These are phyloP conservation scores for Elymus sibiricus DNA, from an alignment of 176 grass and related monocot genomes.

Conservation along the genomic window DNA sequence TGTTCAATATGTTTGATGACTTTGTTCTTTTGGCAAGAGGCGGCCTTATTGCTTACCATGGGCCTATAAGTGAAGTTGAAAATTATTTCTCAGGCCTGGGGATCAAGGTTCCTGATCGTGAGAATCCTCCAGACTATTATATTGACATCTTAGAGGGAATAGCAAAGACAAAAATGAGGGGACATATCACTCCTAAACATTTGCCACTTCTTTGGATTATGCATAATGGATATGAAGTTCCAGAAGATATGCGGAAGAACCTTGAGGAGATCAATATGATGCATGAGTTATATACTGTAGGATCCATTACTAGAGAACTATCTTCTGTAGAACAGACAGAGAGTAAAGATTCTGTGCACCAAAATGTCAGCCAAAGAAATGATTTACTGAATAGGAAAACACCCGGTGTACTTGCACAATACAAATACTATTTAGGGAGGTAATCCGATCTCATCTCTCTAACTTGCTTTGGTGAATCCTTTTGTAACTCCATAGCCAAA, in stretches of 20 bases:
- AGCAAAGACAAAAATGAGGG: slow-evolving; percentile 43
- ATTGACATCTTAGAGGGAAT: slow-evolving; percentile 85
- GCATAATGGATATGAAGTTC: slow-evolving; percentile 64
- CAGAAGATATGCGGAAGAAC: slow-evolving; percentile 50
- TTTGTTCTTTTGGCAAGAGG: slow-evolving; percentile 85
- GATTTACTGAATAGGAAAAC: slow-evolving; percentile 53
- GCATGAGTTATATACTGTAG: slow-evolving; percentile 39
- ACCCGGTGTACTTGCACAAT: slow-evolving; percentile 56
- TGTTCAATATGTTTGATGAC: slow-evolving; percentile 82
- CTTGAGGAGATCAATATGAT: slow-evolving; percentile 39
- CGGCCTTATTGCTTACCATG: slow-evolving; percentile 69
- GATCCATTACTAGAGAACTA: slow-evolving; percentile 26
- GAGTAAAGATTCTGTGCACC: slow-evolving; percentile 20
- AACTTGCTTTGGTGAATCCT: slow-evolving; percentile 22
- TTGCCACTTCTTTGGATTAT: slow-evolving; percentile 69
- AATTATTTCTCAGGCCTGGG: slow-evolving; percentile 64
- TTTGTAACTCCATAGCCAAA: slow-evolving; percentile 19
- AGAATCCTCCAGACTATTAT: slow-evolving; percentile 80
- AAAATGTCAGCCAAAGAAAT: slow-evolving; percentile 31
- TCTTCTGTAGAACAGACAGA: slow-evolving; percentile 37
- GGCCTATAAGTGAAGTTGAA: slow-evolving; percentile 58
- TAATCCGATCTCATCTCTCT: slow-evolving; percentile 29
- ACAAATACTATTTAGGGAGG: slow-evolving; percentile 68
- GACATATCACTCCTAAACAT: slow-evolving; percentile 38
- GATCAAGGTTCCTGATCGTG: slow-evolving; percentile 56